Percentiles rank a stretch among this genome's conserved stretches.
Evolutionary conservation across 1,284 basidiomycete genomes (phyloP).

Genomic region (Leccinum angustisporum): DNA sequence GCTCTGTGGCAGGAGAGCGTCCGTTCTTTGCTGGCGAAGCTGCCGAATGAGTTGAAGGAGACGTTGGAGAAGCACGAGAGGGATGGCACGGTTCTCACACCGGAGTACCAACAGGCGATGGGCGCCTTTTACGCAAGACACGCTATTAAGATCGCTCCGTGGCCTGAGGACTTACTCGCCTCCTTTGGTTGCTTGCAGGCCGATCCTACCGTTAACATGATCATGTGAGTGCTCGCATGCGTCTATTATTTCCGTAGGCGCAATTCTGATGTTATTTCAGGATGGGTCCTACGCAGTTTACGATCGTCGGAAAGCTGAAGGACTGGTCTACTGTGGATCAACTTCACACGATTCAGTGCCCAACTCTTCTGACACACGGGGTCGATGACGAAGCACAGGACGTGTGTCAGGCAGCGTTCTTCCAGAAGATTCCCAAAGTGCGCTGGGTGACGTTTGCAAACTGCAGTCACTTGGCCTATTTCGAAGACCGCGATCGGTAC

Average conservation of each 20-base stretch:
- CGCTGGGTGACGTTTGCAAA: constrained; percentile 37
- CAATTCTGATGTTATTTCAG: constrained; percentile 1
- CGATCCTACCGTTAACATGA: constrained; percentile 16
- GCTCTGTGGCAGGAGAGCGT: constrained; percentile 1
- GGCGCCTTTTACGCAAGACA: constrained; percentile 24
- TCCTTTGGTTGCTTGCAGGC: constrained; percentile 16
- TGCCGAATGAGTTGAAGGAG: not conserved
- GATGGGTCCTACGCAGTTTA: constrained; percentile 33
- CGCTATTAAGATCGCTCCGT: constrained; percentile 14
- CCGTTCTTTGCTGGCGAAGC: not conserved
- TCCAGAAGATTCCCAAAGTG: constrained; percentile 30
- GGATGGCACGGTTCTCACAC: constrained; percentile 13
- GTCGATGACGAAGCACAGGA: constrained; percentile 35
- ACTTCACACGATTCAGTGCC: constrained; percentile 32
- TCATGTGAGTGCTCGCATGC: not conserved
- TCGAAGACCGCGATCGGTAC: constrained; percentile 15
- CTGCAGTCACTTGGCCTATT: constrained; percentile 27
- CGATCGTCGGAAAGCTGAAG: constrained; percentile 27
- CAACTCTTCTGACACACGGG: constrained; percentile 38
- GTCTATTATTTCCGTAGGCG: too few relatives aligned
- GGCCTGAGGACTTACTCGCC: constrained; percentile 15
- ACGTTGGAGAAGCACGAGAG: not conserved
- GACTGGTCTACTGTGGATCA: constrained; percentile 34
- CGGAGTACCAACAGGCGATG: constrained; percentile 28
- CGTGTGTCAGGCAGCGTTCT: constrained; percentile 31